phyloP scores from a whole-genome alignment of 805 yeast species.

The Ogataea naganishii region DNA sequence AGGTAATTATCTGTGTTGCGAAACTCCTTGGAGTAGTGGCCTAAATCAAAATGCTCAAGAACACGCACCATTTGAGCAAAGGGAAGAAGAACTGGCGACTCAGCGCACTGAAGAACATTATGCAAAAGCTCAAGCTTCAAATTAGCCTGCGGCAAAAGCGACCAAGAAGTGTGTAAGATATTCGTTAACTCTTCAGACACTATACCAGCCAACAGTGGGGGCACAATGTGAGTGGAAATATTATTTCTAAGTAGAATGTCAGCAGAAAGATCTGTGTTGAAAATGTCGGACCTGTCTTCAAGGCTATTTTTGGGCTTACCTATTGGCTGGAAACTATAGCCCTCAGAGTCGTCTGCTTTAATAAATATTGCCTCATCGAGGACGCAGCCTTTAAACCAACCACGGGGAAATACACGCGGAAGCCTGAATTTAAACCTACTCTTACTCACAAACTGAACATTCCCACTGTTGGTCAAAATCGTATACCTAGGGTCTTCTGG shows the following conservation, averaged over 20 bases:
- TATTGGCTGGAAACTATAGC: constrained; percentile 12
- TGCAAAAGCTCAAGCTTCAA: constrained; percentile 26
- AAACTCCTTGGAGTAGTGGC: constrained; percentile 15
- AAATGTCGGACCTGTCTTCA: constrained; percentile 20
- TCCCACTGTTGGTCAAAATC: constrained; percentile 49
- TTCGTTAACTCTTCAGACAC: constrained; percentile 18
- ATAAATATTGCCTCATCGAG: constrained; percentile 19
- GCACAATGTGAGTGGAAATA: constrained; percentile 20
- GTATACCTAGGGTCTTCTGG: constrained; percentile 48
- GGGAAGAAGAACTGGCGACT: constrained; percentile 33
- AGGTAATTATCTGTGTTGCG: constrained; percentile 11
- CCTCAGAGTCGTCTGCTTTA: constrained; percentile 2
- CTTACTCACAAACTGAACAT: constrained; percentile 38
- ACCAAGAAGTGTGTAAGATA: constrained; percentile 21
- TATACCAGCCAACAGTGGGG: constrained; percentile 22
- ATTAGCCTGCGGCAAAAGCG: constrained; percentile 21
- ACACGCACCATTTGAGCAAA: constrained; percentile 29
- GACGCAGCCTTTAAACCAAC: constrained; percentile 23
- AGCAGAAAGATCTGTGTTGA: constrained; percentile 5
- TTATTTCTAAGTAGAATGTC: constrained; percentile 8
- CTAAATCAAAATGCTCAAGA: constrained; percentile 24
- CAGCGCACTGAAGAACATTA: constrained; percentile 23
- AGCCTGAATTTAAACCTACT: constrained; percentile 39
- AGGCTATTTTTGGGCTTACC: constrained; percentile 25
- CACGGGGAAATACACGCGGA: constrained; percentile 40